A percentile compares a stretch with the other conserved stretches of the same genome.
phyloP scores from a whole-genome alignment of 176 grass and related monocot species.

The Triticum urartu region DNA sequence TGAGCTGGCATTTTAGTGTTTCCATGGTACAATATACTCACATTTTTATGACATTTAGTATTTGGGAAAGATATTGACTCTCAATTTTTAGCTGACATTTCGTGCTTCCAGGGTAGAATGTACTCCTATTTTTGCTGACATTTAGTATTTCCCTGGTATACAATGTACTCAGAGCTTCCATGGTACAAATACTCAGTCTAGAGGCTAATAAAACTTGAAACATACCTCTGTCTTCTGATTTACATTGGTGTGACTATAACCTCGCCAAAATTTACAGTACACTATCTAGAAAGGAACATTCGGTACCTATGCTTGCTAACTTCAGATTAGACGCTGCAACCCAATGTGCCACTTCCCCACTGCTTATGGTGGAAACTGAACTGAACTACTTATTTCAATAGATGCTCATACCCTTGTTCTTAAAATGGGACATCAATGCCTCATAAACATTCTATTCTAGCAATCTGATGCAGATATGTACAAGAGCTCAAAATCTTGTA shows the following conservation, averaged over 20 bases:
- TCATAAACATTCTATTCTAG: slow-evolving; percentile 23
- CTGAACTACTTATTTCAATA: neutral
- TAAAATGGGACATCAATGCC: slow-evolving; percentile 6
- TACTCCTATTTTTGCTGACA: too few species aligned
- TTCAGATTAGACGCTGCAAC: neutral
- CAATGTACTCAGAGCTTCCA: neutral
- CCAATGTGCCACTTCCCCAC: neutral
- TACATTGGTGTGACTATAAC: neutral
- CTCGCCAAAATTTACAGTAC: neutral
- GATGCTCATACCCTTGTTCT: slow-evolving; percentile 3
- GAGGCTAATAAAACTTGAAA: slow-evolving; percentile 9
- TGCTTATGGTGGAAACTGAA: neutral
- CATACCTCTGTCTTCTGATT: slow-evolving; percentile 30
- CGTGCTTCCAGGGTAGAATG: too few species aligned
- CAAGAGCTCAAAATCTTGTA: slow-evolving; percentile 8
- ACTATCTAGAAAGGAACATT: slow-evolving; percentile 21
- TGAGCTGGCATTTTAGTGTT: neutral
- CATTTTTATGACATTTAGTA: neutral
- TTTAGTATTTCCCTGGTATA: neutral
- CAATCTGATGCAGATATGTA: neutral
- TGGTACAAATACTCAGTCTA: neutral
- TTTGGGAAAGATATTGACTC: too few species aligned
- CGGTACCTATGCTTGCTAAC: slow-evolving; percentile 21
- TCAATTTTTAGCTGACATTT: neutral
- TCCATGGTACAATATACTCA: neutral